Evolutionary conservation across 179 eudicot genomes (phyloP), one percentile per base, ranked within the genome.

Genomic region (Spergularia azorica): DNA sequence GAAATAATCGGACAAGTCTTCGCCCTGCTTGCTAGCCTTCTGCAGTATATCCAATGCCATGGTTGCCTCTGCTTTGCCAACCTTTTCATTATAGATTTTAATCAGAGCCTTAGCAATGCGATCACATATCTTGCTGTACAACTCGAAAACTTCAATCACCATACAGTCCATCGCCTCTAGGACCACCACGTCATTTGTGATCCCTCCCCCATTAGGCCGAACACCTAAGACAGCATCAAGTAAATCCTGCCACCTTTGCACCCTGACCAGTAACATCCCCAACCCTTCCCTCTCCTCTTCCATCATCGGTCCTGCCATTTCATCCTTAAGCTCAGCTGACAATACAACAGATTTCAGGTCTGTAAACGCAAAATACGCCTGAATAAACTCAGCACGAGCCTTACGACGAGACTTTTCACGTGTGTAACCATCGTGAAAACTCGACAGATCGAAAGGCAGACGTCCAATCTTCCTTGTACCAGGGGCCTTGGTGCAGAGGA

Each of bases 81-180:
- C 63, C n/a, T 11, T 46, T 13, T 74, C 71, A 16, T 68, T 62
- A n/a, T 78, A 80, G 52, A 94, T 84, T 68, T 77, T 79, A 41
- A 83, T 13, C 63, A 91, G 72, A 46, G 85, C 87, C 10, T 75
- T 78, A 0, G 95, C 91, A 58, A 91, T 88, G 16, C 90, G 91
- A 15, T 81, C 80, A 65, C 97, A 91, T 6, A 91, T 91, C 67
- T 81, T 82, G 80, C 93, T 85, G 59, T 92, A 92, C 21, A 87
- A 68, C 36, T 87, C 91, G 21, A 85, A 92, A 0, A 92, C 80
- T 76, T 95, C 97, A 9, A 90, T 87, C n/a, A 92, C 52, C 51
- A 90, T 71, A 64, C 96, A 87, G 62, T 95, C 94, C 93, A 94
- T 92, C 6, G 89, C 97, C 38, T 94, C 94, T 5, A 83, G 78